A percentile compares a stretch with the other conserved stretches of the same genome.
Conservation (phyloP, 805 yeast species). For the Phaffomyces antillensis region DNA sequence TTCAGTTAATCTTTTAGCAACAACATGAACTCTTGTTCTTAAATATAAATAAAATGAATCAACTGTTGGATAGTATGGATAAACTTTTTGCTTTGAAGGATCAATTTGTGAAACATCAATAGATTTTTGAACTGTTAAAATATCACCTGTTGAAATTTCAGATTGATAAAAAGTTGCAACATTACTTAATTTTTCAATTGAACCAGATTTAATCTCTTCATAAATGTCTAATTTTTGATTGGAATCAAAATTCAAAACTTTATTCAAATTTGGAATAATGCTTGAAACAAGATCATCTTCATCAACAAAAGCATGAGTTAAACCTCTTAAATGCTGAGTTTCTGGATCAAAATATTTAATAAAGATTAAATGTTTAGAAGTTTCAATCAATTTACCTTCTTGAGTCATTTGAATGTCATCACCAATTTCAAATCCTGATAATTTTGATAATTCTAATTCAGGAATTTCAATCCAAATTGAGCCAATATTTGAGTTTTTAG, state of each 20-base stretch:
- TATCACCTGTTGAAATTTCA: constrained; percentile 66
- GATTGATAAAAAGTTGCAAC: constrained; percentile 41
- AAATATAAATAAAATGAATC: constrained; percentile 47
- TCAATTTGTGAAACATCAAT: constrained; percentile 8
- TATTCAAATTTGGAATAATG: constrained; percentile 34
- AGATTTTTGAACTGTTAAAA: constrained; percentile 31
- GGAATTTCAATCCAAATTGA: constrained; percentile 65
- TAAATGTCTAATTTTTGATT: constrained; percentile 31
- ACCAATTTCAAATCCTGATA: constrained; percentile 9
- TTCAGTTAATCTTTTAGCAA: constrained; percentile 35
- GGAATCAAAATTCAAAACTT: constrained; percentile 32
- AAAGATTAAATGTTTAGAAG: constrained; percentile 32
- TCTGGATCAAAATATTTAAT: constrained; percentile 61
- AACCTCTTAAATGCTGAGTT: constrained; percentile 51
- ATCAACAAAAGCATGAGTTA: constrained; percentile 50
- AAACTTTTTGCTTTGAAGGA: constrained; percentile 13
- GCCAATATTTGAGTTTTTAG: constrained; percentile 38
- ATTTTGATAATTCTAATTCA: constrained; percentile 18
- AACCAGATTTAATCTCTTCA: constrained; percentile 57
- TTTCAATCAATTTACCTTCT: constrained; percentile 17
- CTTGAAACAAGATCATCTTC: constrained; percentile 38
- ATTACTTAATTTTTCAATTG: constrained; percentile 35
- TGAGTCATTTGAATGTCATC: constrained; percentile 8
- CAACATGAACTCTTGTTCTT: constrained; percentile 53
- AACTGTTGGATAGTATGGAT: constrained; percentile 30